Evolutionary conservation across 148 eudicot genomes (phyloP).

Genomic region (Nyssa sinensis): DNA sequence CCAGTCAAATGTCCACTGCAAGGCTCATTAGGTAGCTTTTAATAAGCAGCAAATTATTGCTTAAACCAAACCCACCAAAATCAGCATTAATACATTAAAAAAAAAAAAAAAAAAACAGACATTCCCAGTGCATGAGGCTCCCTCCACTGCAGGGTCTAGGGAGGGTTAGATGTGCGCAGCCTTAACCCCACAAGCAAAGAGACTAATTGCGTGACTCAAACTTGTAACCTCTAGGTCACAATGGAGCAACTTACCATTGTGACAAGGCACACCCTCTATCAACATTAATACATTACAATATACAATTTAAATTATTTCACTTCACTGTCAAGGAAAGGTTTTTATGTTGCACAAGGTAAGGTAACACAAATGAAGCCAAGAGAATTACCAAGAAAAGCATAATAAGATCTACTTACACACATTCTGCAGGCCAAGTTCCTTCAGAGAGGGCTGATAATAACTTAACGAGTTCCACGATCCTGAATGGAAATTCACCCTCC

Average conservation of each 20-base stretch:
- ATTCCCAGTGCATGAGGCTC: too few species aligned
- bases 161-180: too few species aligned
- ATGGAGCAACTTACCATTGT: too few species aligned
- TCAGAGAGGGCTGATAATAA: conserved; percentile 80
- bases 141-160: too few species aligned
- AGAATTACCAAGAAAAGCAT: neutral
- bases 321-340: neutral
- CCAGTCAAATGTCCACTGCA: neutral
- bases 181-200: too few species aligned
- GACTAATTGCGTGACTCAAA: too few species aligned
- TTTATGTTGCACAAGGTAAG: conserved; percentile 6
- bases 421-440: conserved; percentile 97
- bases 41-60: neutral
- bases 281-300: neutral
- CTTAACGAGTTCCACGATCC: conserved; percentile 58
- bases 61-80: neutral
- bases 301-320: neutral
- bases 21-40: neutral
- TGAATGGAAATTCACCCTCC: conserved; percentile 87
- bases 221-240: too few species aligned
- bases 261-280: too few species aligned
- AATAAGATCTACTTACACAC: conserved; percentile 67
- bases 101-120: too few species aligned
- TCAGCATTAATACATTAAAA: neutral
- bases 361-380: conserved; percentile 3